Percentiles rank a stretch among this genome's conserved stretches.
Conservation (phyloP, 225 moss, liverwort and hornwort species). For the Rhytidiadelphus loreus region DNA sequence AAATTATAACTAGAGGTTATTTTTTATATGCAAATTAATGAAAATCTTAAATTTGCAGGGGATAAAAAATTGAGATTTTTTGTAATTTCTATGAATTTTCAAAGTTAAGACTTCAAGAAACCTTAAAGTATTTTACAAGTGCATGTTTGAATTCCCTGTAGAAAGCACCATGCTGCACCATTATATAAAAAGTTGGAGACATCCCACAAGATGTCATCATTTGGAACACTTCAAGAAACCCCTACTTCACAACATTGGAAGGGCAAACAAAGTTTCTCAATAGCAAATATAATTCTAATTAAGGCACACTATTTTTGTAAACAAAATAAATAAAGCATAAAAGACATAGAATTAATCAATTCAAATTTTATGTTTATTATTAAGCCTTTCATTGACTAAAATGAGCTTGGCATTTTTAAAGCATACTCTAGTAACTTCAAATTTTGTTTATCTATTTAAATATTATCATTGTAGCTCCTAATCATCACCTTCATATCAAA, state of each 20-base stretch:
- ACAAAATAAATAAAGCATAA: not conserved
- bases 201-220: no score
- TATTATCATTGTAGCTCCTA: no score
- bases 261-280: not conserved
- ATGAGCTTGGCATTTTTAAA: not conserved
- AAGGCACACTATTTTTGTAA: not conserved
- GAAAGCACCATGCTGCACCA: not conserved
- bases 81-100: not conserved
- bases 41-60: not conserved
- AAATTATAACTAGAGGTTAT: not conserved
- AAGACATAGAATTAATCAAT: not conserved
- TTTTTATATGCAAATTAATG: not conserved
- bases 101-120: not conserved
- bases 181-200: no score
- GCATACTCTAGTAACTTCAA: no score
- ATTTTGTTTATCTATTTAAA: no score
- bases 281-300: not conserved
- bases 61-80: not conserved
- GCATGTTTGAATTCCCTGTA: not conserved
- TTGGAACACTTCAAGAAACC: no score
- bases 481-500: no score
- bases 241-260: not conserved
- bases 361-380: not conserved
- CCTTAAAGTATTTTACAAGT: not conserved
- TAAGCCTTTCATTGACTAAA: not conserved